Percentiles rank a stretch among this genome's conserved stretches.
These are phyloP conservation scores for Phyllosticta citrichinensis DNA, from an alignment of 2,329 filamentous ascomycete genomes.

Conservation along the genomic window DNA sequence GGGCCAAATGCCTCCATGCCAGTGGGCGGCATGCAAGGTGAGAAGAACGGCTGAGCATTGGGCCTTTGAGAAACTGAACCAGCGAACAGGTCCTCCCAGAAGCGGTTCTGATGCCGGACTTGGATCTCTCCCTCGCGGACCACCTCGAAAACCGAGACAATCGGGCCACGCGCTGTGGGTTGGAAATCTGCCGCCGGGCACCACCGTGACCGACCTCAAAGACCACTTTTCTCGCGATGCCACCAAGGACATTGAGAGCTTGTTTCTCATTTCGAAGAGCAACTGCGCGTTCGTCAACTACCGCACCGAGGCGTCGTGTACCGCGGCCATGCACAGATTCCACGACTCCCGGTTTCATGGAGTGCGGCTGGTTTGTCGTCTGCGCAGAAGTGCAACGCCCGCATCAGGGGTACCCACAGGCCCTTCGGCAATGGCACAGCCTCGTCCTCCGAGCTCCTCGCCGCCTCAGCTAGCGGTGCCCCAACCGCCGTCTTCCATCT, in stretches of 20 bases:
- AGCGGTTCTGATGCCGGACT: slow-evolving; percentile 11
- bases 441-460: slow-evolving; percentile 17
- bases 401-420: slow-evolving; percentile 43
- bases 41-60: slow-evolving; percentile 8
- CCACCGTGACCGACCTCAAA: slow-evolving; percentile 74
- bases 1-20: not conserved
- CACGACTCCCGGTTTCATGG: slow-evolving; percentile 87
- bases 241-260: slow-evolving; percentile 64
- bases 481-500: slow-evolving; percentile 9
- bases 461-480: slow-evolving; percentile 16
- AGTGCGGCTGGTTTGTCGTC: slow-evolving; percentile 72
- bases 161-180: slow-evolving; percentile 91
- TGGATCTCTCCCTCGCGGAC: slow-evolving; percentile 44
- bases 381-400: slow-evolving; percentile 50
- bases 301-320: slow-evolving; percentile 65
- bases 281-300: slow-evolving; percentile 98
- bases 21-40: slow-evolving; percentile 17
- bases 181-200: slow-evolving; percentile 79
- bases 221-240: slow-evolving; percentile 80
- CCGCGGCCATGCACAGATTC: slow-evolving; percentile 68
- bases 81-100: not conserved
- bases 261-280: slow-evolving; percentile 93
- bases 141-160: slow-evolving; percentile 55
- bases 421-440: slow-evolving; percentile 37
- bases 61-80: not conserved